Conservation (phyloP, 495 filamentous ascomycete species). For the Aspergillus avenaceus region DNA sequence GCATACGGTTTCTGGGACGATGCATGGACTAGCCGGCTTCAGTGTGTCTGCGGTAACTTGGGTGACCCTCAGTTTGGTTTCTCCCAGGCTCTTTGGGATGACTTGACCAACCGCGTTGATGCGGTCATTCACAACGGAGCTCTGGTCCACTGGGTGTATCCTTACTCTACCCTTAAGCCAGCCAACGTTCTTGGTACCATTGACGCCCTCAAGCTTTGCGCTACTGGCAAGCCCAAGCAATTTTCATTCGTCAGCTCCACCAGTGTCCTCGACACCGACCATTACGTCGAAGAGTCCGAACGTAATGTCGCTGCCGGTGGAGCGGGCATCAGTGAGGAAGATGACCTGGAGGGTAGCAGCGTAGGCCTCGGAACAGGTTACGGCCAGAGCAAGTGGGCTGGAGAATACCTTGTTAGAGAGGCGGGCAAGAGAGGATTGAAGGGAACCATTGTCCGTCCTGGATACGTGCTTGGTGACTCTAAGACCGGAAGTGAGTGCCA, state of each 20-base stretch:
- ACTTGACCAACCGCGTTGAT: slow-evolving; percentile 61
- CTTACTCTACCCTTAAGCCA: slow-evolving; percentile 69
- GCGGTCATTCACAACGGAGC: slow-evolving; percentile 91
- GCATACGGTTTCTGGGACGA: slow-evolving; percentile 80
- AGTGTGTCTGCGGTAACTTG: slow-evolving; percentile 68
- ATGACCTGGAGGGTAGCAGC: slow-evolving; percentile 62
- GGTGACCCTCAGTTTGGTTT: slow-evolving; percentile 69
- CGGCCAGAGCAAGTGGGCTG: slow-evolving; percentile 84
- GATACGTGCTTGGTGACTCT: slow-evolving; percentile 79
- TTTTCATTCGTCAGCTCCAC: slow-evolving; percentile 87
- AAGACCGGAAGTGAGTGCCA: slow-evolving; percentile 49
- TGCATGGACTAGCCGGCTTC: slow-evolving; percentile 59
- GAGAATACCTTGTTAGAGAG: slow-evolving; percentile 75
- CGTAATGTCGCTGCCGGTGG: slow-evolving; percentile 49
- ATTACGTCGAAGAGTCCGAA: slow-evolving; percentile 74
- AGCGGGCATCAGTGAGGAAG: slow-evolving; percentile 54
- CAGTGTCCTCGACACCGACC: slow-evolving; percentile 71
- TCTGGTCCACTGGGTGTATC: slow-evolving; percentile 79
- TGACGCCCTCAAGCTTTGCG: slow-evolving; percentile 72
- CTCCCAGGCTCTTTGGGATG: slow-evolving; percentile 56
- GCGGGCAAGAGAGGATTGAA: slow-evolving; percentile 73
- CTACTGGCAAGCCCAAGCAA: slow-evolving; percentile 70
- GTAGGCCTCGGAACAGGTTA: slow-evolving; percentile 78
- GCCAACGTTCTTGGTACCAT: slow-evolving; percentile 82
- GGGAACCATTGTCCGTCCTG: slow-evolving; percentile 76